phyloP scores from a whole-genome alignment of 1,139 yeast genomes.

The Pichia sp. region DNA sequence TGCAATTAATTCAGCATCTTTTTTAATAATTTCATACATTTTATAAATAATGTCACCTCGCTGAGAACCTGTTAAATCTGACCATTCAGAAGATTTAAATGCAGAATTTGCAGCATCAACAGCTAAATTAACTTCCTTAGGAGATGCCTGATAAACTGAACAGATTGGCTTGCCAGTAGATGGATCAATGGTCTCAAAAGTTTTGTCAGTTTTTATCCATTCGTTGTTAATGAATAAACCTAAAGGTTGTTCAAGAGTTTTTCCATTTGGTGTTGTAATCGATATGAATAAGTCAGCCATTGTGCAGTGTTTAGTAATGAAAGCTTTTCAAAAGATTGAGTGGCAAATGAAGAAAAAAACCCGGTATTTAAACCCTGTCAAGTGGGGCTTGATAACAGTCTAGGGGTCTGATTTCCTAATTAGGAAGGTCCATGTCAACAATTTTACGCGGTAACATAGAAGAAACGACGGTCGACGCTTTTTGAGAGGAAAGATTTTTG shows the following conservation, averaged over 20 bases:
- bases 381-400: not conserved
- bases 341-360: not conserved
- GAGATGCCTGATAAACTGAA: slow-evolving; percentile 59
- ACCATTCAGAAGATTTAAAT: slow-evolving; percentile 40
- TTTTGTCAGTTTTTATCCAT: slow-evolving; percentile 51
- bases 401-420: not conserved
- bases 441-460: too few species aligned
- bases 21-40: slow-evolving; percentile 46
- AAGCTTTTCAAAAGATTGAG: too few species aligned
- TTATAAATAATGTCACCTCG: slow-evolving; percentile 43
- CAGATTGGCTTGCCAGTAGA: slow-evolving; percentile 62
- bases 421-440: not conserved
- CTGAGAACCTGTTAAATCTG: slow-evolving; percentile 37
- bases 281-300: slow-evolving; percentile 26
- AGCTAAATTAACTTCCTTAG: slow-evolving; percentile 55
- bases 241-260: slow-evolving; percentile 54
- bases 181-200: slow-evolving; percentile 45
- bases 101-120: slow-evolving; percentile 56
- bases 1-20: slow-evolving; percentile 44
- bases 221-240: slow-evolving; percentile 78
- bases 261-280: slow-evolving; percentile 61
- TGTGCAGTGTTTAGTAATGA: not conserved
- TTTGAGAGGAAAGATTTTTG: too few species aligned
- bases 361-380: too few species aligned
- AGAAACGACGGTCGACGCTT: not conserved